phyloP scores from a whole-genome alignment of 176 grass and related monocot species.

The Zoysia pacifica region DNA sequence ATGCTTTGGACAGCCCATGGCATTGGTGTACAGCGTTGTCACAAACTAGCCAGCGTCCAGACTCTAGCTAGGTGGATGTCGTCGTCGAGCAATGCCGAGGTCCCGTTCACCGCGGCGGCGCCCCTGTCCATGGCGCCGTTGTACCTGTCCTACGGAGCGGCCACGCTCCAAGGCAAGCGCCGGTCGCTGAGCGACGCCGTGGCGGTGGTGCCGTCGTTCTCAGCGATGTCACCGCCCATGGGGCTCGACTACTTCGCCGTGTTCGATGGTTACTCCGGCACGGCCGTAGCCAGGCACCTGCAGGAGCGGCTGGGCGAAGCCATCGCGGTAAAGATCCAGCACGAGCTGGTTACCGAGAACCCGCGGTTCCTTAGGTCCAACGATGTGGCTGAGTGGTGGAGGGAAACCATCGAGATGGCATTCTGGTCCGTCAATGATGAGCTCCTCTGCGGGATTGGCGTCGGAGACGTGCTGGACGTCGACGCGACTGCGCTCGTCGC shows the following conservation, averaged over 20 bases:
- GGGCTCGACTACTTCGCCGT: constrained; percentile 15
- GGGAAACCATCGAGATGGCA: neutral
- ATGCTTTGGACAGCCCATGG: neutral
- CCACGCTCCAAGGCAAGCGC: neutral
- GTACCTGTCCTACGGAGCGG: constrained; percentile 26
- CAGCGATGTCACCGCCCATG: neutral
- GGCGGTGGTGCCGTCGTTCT: constrained; percentile 5
- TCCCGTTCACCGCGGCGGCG: neutral
- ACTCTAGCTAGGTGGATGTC: neutral
- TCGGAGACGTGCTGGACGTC: neutral
- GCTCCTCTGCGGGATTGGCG: neutral
- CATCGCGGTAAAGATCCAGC: neutral
- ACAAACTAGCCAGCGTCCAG: neutral
- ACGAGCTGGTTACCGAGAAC: neutral
- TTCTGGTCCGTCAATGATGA: neutral
- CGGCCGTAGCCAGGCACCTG: neutral
- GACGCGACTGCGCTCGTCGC: constrained; percentile 27
- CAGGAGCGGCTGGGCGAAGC: neutral
- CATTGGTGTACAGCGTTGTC: neutral
- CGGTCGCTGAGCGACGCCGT: constrained; percentile 14
- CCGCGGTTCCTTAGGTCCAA: neutral
- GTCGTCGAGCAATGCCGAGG: neutral
- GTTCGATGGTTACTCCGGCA: neutral
- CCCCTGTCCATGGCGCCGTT: neutral
- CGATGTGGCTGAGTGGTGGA: constrained; percentile 4